Evolutionary conservation across 148 eudicot species (phyloP).

Genomic region (Rhododendron kiyosumense): DNA sequence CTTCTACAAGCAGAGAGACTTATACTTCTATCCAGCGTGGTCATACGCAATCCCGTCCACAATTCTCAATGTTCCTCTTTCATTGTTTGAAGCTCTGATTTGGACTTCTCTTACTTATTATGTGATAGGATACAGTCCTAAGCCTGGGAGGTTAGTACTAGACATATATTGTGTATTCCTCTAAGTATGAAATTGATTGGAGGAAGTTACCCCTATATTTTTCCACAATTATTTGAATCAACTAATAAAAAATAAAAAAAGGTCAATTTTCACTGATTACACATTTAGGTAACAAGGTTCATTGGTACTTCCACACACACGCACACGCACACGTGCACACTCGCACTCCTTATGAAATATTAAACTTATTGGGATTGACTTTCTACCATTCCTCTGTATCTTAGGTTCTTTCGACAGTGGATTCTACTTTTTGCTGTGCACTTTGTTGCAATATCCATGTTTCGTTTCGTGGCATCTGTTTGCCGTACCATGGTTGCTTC

Average conservation of each 20-base stretch:
- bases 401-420: conserved; percentile 70
- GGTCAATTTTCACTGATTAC: not conserved
- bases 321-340: not conserved
- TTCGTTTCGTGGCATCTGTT: conserved; percentile 65
- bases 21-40: conserved; percentile 82
- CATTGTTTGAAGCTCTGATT: conserved; percentile 47
- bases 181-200: not conserved
- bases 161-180: not conserved
- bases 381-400: not conserved
- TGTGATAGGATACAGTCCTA: conserved; percentile 74
- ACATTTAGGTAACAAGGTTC: not conserved
- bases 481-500: conserved; percentile 48
- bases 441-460: conserved; percentile 52
- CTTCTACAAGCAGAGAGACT: conserved; percentile 82
- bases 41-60: conserved; percentile 80
- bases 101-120: conserved; percentile 77
- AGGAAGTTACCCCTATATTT: too few species aligned
- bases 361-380: not conserved
- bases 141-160: conserved; percentile 52
- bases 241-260: not conserved
- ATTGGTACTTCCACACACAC: not conserved
- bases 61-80: conserved; percentile 65
- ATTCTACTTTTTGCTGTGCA: conserved; percentile 51
- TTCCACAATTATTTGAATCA: not conserved
- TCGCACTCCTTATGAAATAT: not conserved